These are phyloP conservation scores for Penicillium sp. DNA, from an alignment of 2,329 filamentous ascomycete genomes.

Conservation along the genomic window DNA sequence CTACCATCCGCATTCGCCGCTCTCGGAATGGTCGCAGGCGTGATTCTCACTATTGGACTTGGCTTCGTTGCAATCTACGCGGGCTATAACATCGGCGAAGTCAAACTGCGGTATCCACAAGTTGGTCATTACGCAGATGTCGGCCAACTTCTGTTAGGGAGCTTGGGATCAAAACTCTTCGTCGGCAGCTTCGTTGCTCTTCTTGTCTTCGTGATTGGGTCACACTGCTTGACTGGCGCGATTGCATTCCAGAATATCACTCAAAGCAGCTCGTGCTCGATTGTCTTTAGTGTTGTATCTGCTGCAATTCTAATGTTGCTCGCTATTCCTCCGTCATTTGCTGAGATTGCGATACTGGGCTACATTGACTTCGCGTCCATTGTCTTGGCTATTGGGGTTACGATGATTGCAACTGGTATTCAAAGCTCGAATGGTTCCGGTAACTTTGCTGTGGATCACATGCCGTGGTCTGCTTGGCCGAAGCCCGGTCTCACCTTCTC, in stretches of 20 bases:
- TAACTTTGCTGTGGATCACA: conserved; percentile 12
- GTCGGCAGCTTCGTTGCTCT: conserved; percentile 9
- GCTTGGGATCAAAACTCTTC: conserved; percentile 1
- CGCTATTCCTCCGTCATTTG: conserved; percentile 31
- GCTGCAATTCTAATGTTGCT: conserved; percentile 23
- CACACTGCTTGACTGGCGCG: conserved; percentile 3
- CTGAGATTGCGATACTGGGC: conserved; percentile 33
- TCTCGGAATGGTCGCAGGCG: conserved; percentile 1
- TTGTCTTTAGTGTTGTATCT: conserved; percentile 6
- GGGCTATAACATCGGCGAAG: conserved; percentile 3
- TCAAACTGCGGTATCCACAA: conserved; percentile 5
- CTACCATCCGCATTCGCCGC: conserved; percentile 5
- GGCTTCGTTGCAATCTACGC: conserved; percentile 7
- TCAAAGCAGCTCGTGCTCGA: neutral
- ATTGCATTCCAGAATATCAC: conserved; percentile 7
- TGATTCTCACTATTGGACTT: neutral
- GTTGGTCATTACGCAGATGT: conserved; percentile 7
- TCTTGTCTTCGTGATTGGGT: conserved; percentile 6
- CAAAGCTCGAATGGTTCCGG: conserved; percentile 18
- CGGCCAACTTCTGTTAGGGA: neutral
- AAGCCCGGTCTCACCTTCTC: conserved; percentile 6
- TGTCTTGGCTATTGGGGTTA: conserved; percentile 29
- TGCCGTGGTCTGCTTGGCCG: conserved; percentile 12
- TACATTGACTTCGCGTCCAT: conserved; percentile 37
- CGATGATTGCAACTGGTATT: conserved; percentile 31